phyloP scores from a whole-genome alignment of 805 yeast genomes.

The Ogataea paradorogensis region DNA sequence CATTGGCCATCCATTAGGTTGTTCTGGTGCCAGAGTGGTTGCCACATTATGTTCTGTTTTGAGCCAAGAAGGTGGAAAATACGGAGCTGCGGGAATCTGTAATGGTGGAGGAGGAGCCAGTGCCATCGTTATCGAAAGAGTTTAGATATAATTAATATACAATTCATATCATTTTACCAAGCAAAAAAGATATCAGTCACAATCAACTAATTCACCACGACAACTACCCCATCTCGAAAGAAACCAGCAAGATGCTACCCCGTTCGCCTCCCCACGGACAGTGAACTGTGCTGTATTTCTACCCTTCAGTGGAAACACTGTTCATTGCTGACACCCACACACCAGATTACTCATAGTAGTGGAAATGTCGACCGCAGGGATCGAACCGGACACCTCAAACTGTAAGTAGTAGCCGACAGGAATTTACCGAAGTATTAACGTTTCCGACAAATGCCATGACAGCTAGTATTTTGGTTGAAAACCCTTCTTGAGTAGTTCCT shows the following conservation, averaged over 20 bases:
- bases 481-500: background rate
- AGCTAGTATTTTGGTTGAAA: constrained; percentile 17
- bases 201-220: constrained; percentile 19
- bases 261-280: constrained; percentile 41
- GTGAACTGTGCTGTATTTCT: constrained; percentile 44
- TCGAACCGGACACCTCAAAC: constrained; percentile 44
- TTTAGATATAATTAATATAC: constrained; percentile 25
- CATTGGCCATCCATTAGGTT: constrained; percentile 91
- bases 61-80: constrained; percentile 77
- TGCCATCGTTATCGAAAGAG: constrained; percentile 78
- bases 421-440: constrained; percentile 25
- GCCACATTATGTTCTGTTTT: constrained; percentile 82
- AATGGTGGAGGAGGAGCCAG: constrained; percentile 99
- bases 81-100: constrained; percentile 95
- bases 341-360: constrained; percentile 34
- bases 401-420: constrained; percentile 20
- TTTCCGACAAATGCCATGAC: constrained; percentile 35
- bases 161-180: background rate
- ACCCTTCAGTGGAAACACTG: constrained; percentile 40
- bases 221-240: constrained; percentile 23
- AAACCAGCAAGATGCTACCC: constrained; percentile 39
- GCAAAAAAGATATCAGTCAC: constrained; percentile 22
- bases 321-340: constrained; percentile 29
- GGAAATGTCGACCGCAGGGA: constrained; percentile 36
- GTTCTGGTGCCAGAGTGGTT: constrained; percentile 93